Evolutionary conservation across 129 eudicot genomes (phyloP).

Genomic region (Heracleum sosnowskyi): DNA sequence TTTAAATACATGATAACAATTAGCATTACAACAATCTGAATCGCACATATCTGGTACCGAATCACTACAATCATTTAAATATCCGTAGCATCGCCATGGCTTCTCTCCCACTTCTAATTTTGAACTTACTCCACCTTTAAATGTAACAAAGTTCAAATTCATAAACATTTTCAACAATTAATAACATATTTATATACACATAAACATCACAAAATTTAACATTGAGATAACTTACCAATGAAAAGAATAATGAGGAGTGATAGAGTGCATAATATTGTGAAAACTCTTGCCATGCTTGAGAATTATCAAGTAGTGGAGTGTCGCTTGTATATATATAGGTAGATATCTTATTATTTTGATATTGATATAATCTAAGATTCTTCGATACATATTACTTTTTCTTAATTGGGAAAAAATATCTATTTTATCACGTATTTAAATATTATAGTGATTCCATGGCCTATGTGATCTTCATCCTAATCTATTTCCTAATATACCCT

Average conservation of each 20-base stretch:
- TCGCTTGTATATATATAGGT: neutral
- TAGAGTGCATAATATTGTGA: neutral
- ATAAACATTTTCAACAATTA: neutral
- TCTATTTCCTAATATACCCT: neutral
- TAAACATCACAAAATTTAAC: neutral
- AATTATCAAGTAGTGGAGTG: too few relatives aligned
- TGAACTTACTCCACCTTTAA: neutral
- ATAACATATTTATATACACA: neutral
- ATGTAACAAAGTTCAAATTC: neutral
- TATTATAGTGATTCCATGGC: too few relatives aligned
- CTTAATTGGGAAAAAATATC: too few relatives aligned
- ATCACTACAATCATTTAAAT: neutral
- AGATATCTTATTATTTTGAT: too few relatives aligned
- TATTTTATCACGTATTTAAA: too few relatives aligned
- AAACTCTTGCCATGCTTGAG: neutral
- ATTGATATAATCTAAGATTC: neutral
- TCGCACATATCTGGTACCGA: neutral
- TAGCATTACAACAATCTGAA: neutral
- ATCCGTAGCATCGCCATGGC: neutral
- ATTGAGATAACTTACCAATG: neutral
- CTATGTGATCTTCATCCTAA: neutral
- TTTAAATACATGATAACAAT: neutral
- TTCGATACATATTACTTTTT: too few relatives aligned
- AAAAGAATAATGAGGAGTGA: neutral
- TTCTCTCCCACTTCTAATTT: neutral